Evolutionary conservation across 73 alveolate genomes (phyloP), one percentile per base, ranked within the genome.

Genomic region (Symbiodinium natans): DNA sequence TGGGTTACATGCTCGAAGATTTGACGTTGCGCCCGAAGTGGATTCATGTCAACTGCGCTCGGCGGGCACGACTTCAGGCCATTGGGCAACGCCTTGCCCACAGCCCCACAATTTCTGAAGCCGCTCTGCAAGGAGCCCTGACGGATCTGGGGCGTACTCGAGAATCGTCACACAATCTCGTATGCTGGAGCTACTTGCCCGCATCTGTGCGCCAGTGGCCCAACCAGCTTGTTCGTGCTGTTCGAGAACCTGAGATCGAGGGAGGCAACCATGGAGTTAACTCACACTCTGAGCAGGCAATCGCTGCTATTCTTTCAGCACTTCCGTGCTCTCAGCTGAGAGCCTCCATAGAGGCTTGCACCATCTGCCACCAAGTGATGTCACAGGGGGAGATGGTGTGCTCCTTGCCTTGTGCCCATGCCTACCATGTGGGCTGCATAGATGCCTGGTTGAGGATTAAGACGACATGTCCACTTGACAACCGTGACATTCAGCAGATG

Each of bases 381-480:
- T 73, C 87, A 29, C 59, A 29, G 33, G 97, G 97, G 6, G 97
- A 90, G 41, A 90, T 90, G 38, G 88, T 90, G 27, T 90, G 97
- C 77, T 2, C 38, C 38, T 38, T 90, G 40, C 97, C 97, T 17
- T 90, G 97, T 33, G 80, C 80, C 33, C 97, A 90, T 25, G 10
- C 80, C 27, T 90, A 90, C 36, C 97, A 90, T 23, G 97, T 90
- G 29, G 97, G 97, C 77, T 90, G 97, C 97, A 90, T 90, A 11
- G 97, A 90, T 71, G 73, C 97, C 19, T 90, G 97, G 97, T 33
- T 90, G 97, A 40, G 97, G 97, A 90, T 90, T 68, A 88, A 89
- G 25, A 90, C 82, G 8, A 90, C 89, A 31, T 90, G 97, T 34
- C 97, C 97, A 17, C 88, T 90, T 1, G 97, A 90, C 97, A 90